These are phyloP conservation scores for Ceratocystis variospora DNA, from an alignment of 2,329 filamentous ascomycete genomes.

Conservation along the genomic window DNA sequence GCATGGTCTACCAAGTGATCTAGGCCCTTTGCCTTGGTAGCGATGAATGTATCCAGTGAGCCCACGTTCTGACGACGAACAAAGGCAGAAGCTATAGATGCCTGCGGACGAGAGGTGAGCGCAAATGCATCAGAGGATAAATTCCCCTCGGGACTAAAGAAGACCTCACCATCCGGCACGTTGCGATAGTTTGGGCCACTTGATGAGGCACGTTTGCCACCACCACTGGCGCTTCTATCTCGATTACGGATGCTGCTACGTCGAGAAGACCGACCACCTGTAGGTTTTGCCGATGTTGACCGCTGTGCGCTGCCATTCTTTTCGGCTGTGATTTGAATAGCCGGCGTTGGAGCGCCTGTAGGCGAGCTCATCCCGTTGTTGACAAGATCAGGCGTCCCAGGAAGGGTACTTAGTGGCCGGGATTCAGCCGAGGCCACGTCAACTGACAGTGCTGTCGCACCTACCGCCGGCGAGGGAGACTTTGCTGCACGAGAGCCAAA, in stretches of 20 bases:
- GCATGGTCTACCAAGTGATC: slow-evolving; percentile 29
- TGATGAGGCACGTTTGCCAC: slow-evolving; percentile 31
- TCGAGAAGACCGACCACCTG: slow-evolving; percentile 15
- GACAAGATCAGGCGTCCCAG: slow-evolving; percentile 33
- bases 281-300: background rate
- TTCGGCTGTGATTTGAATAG: slow-evolving; percentile 15
- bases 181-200: slow-evolving; percentile 32
- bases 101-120: slow-evolving; percentile 30
- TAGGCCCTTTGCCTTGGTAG: slow-evolving; percentile 29
- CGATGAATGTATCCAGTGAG: slow-evolving; percentile 34
- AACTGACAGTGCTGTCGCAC: slow-evolving; percentile 6
- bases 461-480: slow-evolving; percentile 10
- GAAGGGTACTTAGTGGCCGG: slow-evolving; percentile 25
- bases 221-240: slow-evolving; percentile 26
- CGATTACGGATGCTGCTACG: slow-evolving; percentile 20
- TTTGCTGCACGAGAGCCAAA: slow-evolving; percentile 41
- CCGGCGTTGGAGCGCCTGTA: slow-evolving; percentile 25
- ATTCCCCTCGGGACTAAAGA: slow-evolving; percentile 37
- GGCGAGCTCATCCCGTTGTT: slow-evolving; percentile 29
- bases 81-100: slow-evolving; percentile 31
- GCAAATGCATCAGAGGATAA: slow-evolving; percentile 33
- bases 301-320: background rate
- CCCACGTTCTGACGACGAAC: slow-evolving; percentile 32
- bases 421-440: slow-evolving; percentile 7
- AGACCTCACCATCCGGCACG: slow-evolving; percentile 37